phyloP scores from a whole-genome alignment of 345 rosid species.

The Gossypium australe region DNA sequence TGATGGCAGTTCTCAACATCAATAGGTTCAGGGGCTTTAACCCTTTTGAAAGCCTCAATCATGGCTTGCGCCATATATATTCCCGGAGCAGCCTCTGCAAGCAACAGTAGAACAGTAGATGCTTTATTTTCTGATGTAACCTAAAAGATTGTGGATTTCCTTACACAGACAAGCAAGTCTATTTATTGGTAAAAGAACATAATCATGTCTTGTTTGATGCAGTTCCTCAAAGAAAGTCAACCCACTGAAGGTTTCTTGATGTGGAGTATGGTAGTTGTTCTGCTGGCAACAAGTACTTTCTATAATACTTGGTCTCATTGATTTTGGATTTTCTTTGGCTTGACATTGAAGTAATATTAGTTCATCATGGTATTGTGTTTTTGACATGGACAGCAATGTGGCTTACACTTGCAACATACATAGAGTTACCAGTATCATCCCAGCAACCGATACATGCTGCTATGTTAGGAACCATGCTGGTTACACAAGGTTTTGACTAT shows the following conservation, averaged over 20 bases:
- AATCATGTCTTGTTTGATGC: background rate
- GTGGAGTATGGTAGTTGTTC: slow-evolving; percentile 34
- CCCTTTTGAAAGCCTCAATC: slow-evolving; percentile 26
- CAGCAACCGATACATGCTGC: slow-evolving; percentile 29
- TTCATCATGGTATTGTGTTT: background rate
- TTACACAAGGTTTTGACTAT: slow-evolving; percentile 20
- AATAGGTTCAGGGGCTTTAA: slow-evolving; percentile 27
- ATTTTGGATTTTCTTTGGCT: background rate
- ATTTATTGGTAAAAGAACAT: too few species aligned
- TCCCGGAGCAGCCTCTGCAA: slow-evolving; percentile 29
- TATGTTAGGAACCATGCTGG: slow-evolving; percentile 27
- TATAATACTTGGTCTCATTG: background rate
- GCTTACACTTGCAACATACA: slow-evolving; percentile 29
- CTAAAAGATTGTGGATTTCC: too few species aligned
- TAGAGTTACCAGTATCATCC: slow-evolving; percentile 33
- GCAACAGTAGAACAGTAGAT: slow-evolving; percentile 17
- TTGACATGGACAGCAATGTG: slow-evolving; percentile 26
- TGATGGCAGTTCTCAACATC: slow-evolving; percentile 28
- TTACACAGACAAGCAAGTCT: too few species aligned
- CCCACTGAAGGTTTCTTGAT: slow-evolving; percentile 36
- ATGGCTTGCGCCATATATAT: slow-evolving; percentile 26
- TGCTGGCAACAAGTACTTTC: slow-evolving; percentile 23
- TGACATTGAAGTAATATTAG: background rate
- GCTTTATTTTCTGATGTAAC: slow-evolving; percentile 24
- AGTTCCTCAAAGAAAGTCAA: slow-evolving; percentile 29